Evolutionary conservation across 2,329 filamentous ascomycete genomes (phyloP).

Genomic region (Xylaria sp.): DNA sequence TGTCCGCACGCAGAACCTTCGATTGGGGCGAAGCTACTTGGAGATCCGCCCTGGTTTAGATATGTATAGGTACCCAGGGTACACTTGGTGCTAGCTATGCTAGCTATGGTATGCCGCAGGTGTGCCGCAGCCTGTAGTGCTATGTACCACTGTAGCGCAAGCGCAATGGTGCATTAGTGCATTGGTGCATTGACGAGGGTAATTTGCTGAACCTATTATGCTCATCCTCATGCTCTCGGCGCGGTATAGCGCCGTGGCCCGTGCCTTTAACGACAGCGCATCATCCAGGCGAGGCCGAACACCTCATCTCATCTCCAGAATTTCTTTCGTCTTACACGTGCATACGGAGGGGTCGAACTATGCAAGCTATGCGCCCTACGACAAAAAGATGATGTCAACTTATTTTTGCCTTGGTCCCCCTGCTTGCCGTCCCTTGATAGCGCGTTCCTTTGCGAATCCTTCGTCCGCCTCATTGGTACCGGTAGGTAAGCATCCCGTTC

Average conservation of each 20-base stretch:
- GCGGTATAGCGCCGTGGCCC: slow-evolving; percentile 32
- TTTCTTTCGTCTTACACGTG: slow-evolving; percentile 8
- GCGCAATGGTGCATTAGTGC: slow-evolving; percentile 21
- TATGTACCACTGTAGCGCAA: slow-evolving; percentile 22
- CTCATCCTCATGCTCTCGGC: slow-evolving; percentile 33
- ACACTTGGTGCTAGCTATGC: no score
- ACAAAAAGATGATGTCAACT: slow-evolving; percentile 23
- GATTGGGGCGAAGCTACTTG: slow-evolving; percentile 27
- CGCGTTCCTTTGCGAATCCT: slow-evolving; percentile 25
- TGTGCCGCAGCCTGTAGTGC: slow-evolving; percentile 11
- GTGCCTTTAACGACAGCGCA: slow-evolving; percentile 33
- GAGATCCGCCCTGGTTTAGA: slow-evolving; percentile 26
- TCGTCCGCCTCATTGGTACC: slow-evolving; percentile 24
- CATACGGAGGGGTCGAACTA: slow-evolving; percentile 7
- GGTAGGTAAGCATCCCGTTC: slow-evolving; percentile 4
- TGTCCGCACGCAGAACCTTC: slow-evolving; percentile 24
- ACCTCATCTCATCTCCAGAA: slow-evolving; percentile 18
- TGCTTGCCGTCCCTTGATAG: slow-evolving; percentile 24
- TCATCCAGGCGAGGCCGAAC: slow-evolving; percentile 34
- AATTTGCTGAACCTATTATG: slow-evolving; percentile 44
- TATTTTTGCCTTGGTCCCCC: slow-evolving; percentile 16
- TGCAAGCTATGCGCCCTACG: slow-evolving; percentile 7
- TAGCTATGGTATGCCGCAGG: not conserved
- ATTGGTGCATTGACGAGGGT: slow-evolving; percentile 46
- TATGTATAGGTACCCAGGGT: no score